Conservation (phyloP, 208 protist species). For the Giardia duodenalis region DNA sequence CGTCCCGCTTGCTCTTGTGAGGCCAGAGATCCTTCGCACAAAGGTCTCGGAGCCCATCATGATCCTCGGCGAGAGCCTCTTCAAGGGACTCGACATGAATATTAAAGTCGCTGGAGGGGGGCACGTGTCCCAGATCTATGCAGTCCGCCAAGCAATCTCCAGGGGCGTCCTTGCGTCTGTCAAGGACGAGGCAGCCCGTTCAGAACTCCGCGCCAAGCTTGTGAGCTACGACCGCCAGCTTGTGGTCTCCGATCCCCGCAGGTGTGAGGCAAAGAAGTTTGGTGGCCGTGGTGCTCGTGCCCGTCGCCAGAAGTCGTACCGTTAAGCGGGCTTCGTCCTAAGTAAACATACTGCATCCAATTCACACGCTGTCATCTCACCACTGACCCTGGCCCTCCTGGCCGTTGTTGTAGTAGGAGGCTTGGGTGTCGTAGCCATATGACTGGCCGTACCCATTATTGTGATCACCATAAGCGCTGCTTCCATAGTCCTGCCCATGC, state of each 20-base stretch:
- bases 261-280: conserved; percentile 99
- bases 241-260: conserved; percentile 94
- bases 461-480: neutral
- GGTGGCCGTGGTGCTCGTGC: conserved; percentile 93
- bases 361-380: no score
- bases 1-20: conserved; percentile 77
- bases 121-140: conserved; percentile 88
- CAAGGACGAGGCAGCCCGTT: conserved; percentile 82
- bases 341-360: neutral
- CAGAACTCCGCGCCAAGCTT: conserved; percentile 87
- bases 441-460: neutral
- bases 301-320: conserved; percentile 96
- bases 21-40: conserved; percentile 80
- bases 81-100: conserved; percentile 82
- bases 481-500: neutral
- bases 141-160: conserved; percentile 90
- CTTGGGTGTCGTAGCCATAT: neutral
- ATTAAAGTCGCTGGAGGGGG: conserved; percentile 82
- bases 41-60: conserved; percentile 89
- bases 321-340: conserved; percentile 59
- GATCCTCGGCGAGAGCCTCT: conserved; percentile 75
- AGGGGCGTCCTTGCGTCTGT: conserved; percentile 94
- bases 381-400: neutral
- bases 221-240: conserved; percentile 87
- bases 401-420: neutral